Base-by-base conservation (phyloP, 208 protist genomes). In the Lotmaria passim region DNA sequence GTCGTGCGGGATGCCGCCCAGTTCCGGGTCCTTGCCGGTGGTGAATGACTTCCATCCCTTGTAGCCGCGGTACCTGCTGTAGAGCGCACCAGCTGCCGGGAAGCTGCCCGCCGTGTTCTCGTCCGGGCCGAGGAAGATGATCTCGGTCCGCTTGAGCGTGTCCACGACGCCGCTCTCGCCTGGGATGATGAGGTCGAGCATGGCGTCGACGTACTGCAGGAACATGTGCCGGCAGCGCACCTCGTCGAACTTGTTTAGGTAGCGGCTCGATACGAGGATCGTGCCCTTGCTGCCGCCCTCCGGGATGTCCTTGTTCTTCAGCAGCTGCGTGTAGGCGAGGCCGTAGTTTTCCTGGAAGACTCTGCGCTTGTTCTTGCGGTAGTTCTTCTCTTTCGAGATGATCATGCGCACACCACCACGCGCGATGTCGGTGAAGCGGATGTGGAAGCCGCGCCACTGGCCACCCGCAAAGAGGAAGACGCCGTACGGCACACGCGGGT, bases 291-390 rank as follows among this genome's bases (percentile, higher is more conserved):
- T 97, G 47, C 97, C 97, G 69, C 94, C 94, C 76, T 99, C 98
- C 28, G 98, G 96, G 60, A 99, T 98, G 76, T 99, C 98, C 83
- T 99, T 98, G 81, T 99, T 98, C 85, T 98, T 98, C 28, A 91
- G 83, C 66, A 98, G 82, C 84, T 98, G 97, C 14, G 97, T 98
- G 64, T 82, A 73, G 47, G 98, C 98, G 24, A 99, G 94, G 82
- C 98, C 98, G 93, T 98, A 98, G 82, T 97, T 98, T 72, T 99
- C 97, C 78, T 98, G 93, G 72, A 99, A 98, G 38, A 98, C 82
- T 30, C 83, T 83, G 53, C 77, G 75, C 48, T 93, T 91, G 79
- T 98, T 98, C 57, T 86, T 86, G 66, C 77, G 73, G 86, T 98
- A 98, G 41, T 73, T 79, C 61, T 83, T 84, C 21, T 78, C 69